Base-by-base conservation (phyloP, 2,329 filamentous ascomycete genomes). In the Neonectria faginata region DNA sequence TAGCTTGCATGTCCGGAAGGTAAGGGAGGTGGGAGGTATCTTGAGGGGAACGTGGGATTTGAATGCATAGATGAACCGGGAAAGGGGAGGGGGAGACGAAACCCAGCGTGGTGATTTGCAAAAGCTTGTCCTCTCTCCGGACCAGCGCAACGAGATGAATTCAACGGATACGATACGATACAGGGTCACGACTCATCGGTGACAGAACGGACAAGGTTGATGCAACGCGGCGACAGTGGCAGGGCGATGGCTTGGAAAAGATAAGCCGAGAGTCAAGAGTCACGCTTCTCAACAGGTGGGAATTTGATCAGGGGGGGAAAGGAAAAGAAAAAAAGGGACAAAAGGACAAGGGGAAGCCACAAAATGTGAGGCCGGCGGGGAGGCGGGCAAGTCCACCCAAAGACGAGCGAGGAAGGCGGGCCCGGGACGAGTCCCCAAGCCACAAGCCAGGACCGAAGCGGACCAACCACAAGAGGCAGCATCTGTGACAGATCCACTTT, bases 401-500 rank as follows among this genome's bases (percentile, higher is more conserved):
- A 44, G 44, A 33, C 59, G 39, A 50, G 55, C 55, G 44, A 45
- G 60, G 60, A 63, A 58, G 45, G 41, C 57, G 9, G 31, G 53
- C 48, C 55, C 60, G 60, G 60, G 11, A 57, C 18, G 41, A 27
- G 60, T 31, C 48, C 44, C 51, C 44, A 59, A 59, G 61, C 29
- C 47, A 25, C 20, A 56, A 41, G 20, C 36, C 42, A 56, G 50
- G 36, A 48, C 9, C 41, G 56, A 60, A 48, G 54, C 50, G 52
- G 64, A 11, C 57, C 53, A 64, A 60, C 53, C 57, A 67, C 55
- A 57, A 53, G 61, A 66, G 56, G 58, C 53, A 51, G 47, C 31
- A 25, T 25, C 5, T 5, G 62, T 48, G 36, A 56, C 56, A 45
- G 29, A 31, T 29, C 41, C 58, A 54, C 51, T 60, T 55, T 29